Base-by-base conservation (phyloP, 371 early-diverging fungal genomes). In the Syncephalastrum racemosum region DNA sequence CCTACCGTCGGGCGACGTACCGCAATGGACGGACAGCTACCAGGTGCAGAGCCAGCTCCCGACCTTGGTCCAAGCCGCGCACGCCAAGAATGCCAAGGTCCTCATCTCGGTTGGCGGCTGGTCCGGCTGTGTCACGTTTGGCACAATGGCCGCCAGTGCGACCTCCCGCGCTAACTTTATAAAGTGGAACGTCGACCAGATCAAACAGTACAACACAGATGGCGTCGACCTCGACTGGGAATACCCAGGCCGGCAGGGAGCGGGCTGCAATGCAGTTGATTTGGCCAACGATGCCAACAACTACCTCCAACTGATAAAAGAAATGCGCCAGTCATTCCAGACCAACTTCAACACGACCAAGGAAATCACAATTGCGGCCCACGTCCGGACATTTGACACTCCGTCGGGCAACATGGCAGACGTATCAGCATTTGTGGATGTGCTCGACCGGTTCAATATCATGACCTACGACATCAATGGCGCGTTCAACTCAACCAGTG, bases 81-180 rank as follows among this genome's bases (percentile, higher is more conserved):
- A 77, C 52, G 60, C 62, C 16, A 56, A 64, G 6, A 60, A 64
- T 13, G 59, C 72, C 61, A 87, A 86, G 54, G 68, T 84, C 0
- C 57, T 80, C 1, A 59, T 82, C 14, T 74, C 79, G 4, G 56
- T 85, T 20, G 87, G 93, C 47, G 93, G 93, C 1, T 91, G 90
- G 88, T 80, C 82, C 22, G 90, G 88, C 16, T 84, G 86, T 25
- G 60, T 79, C 19, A 65, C 70, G 15, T 88, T 90, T 64, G 58
- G 63, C 60, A 8, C 63, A 3, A 78, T 85, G 62, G 80, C 77
- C 46, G 65, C 63, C 8, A 64, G 58, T 46, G 24, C 66, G 1
- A 58, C 64, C 22, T 64, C 63, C 24, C 72, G 84, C 46, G 68
- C 71, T 2, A 53, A 62, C 3, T 68, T 82, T 39, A 73, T 80